Percentiles rank a stretch among this genome's conserved stretches.
These are phyloP conservation scores for Neoboletus subvelutipes DNA, from an alignment of 768 basidiomycete species.

Conservation along the genomic window DNA sequence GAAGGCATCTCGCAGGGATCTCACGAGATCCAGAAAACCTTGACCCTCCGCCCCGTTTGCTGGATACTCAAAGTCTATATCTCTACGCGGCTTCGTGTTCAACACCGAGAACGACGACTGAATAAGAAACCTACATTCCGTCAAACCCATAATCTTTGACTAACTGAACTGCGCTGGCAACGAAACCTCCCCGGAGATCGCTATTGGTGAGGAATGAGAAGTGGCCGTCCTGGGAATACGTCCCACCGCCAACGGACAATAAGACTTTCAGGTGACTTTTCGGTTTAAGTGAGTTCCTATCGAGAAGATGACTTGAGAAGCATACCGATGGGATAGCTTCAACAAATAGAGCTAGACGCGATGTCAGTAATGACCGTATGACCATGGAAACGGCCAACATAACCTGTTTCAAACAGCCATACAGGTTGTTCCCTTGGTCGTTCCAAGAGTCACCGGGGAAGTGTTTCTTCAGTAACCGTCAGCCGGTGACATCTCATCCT, in stretches of 20 bases:
- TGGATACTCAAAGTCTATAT: constrained; percentile 82
- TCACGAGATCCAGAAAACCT: constrained; percentile 65
- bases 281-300: background rate
- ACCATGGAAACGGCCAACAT: constrained; percentile 12
- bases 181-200: constrained; percentile 54
- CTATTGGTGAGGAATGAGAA: constrained; percentile 62
- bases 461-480: constrained; percentile 50
- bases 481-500: constrained; percentile 8
- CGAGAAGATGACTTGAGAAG: background rate
- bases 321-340: constrained; percentile 54
- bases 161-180: constrained; percentile 57
- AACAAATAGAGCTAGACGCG: constrained; percentile 43
- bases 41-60: constrained; percentile 55
- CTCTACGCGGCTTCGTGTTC: constrained; percentile 38
- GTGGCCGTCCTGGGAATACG: constrained; percentile 68
- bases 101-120: background rate
- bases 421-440: constrained; percentile 74
- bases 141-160: constrained; percentile 80
- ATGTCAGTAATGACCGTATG: background rate
- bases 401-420: constrained; percentile 79
- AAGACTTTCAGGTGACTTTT: constrained; percentile 49
- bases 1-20: constrained; percentile 61
- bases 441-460: constrained; percentile 72
- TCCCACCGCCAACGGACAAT: constrained; percentile 62
- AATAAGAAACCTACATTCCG: constrained; percentile 52